Conservation (phyloP, 306 rosid species). For the Pterocarpus macrocarpus region DNA sequence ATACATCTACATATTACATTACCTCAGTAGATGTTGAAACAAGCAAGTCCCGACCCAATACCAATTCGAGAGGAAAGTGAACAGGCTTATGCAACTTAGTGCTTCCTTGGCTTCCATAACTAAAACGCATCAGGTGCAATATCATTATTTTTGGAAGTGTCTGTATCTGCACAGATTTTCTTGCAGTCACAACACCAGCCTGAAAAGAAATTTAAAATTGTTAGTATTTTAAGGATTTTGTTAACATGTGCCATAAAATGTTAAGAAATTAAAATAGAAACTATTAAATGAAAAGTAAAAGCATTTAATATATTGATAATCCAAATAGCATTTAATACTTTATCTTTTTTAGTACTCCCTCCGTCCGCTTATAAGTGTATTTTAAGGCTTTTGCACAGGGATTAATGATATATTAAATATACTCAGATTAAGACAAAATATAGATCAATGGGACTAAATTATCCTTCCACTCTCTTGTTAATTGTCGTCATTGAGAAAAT, state of each 20-base stretch:
- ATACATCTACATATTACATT: not conserved
- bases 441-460: too few relatives aligned
- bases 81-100: conserved; percentile 93
- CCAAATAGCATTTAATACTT: not conserved
- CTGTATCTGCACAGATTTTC: conserved; percentile 76
- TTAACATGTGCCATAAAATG: not conserved
- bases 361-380: too few relatives aligned
- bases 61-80: conserved; percentile 79
- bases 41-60: conserved; percentile 81
- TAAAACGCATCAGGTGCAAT: conserved; percentile 91
- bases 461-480: too few relatives aligned
- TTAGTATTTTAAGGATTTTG: not conserved
- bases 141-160: conserved; percentile 88
- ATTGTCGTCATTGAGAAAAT: too few relatives aligned
- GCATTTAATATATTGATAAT: not conserved
- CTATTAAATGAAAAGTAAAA: not conserved
- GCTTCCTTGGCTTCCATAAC: conserved; percentile 98
- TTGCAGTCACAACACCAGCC: conserved; percentile 87
- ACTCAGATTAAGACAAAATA: too few relatives aligned
- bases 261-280: not conserved
- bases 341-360: not conserved
- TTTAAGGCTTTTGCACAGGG: too few relatives aligned
- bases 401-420: too few relatives aligned
- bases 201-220: conserved; percentile 47
- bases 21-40: conserved; percentile 79